phyloP scores from a whole-genome alignment of 2,329 filamentous ascomycete genomes.

The Xylaria sp. region DNA sequence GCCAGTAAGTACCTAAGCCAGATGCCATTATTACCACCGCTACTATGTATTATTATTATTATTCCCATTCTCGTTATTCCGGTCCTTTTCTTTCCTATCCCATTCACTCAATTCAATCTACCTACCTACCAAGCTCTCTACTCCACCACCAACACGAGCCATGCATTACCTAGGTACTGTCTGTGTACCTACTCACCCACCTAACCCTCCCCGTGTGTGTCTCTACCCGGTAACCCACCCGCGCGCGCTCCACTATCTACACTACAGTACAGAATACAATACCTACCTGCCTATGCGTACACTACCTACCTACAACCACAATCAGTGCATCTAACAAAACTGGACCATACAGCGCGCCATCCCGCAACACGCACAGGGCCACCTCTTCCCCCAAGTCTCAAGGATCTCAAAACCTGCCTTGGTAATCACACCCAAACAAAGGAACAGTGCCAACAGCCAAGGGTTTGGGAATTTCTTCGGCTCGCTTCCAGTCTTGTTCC shows the following conservation, averaged over 20 bases:
- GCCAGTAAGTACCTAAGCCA: slow-evolving; percentile 1
- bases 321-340: slow-evolving; percentile 37
- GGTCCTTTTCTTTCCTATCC: slow-evolving; percentile 1
- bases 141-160: background rate
- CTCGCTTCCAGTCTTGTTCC: slow-evolving; percentile 56
- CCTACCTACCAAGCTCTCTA: background rate
- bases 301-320: slow-evolving; percentile 25
- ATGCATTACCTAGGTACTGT: slow-evolving; percentile 6
- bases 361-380: slow-evolving; percentile 27
- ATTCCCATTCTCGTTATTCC: background rate
- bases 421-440: slow-evolving; percentile 40
- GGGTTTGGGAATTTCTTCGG: slow-evolving; percentile 52
- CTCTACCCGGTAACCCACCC: slow-evolving; percentile 12
- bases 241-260: slow-evolving; percentile 8
- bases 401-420: slow-evolving; percentile 32
- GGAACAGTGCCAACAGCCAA: slow-evolving; percentile 37
- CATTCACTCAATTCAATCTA: background rate
- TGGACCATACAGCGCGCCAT: slow-evolving; percentile 33
- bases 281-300: background rate
- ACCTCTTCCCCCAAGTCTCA: slow-evolving; percentile 28
- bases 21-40: background rate
- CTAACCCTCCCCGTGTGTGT: slow-evolving; percentile 13
- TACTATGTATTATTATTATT: background rate
- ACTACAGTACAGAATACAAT: slow-evolving; percentile 3
- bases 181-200: slow-evolving; percentile 3